Base-by-base conservation (phyloP, 441 rosid genomes). In the Jatropha multifida region DNA sequence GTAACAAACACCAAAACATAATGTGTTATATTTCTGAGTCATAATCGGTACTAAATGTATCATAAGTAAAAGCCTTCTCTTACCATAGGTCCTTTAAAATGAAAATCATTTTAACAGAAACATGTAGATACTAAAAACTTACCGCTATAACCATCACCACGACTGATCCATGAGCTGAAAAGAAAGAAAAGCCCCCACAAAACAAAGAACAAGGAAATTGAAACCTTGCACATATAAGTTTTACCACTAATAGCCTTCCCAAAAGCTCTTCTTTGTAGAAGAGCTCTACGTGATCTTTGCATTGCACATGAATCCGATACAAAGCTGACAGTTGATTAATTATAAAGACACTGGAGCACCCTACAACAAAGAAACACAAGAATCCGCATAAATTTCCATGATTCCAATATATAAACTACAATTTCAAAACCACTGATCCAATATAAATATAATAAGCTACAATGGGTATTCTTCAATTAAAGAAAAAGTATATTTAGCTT, bases 211-310 rank as follows among this genome's bases (percentile, higher is more conserved):
- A 94, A 79, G 60, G 97, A 92, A 82, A 94, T 52, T 2, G 98
- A 94, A 82, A 91, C 81, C 84, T 85, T 88, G 85, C 87, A 87
- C 72, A 88, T 71, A 23, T 79, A 78, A 75, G 67, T 86, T 77
- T 79, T 89, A 73, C 87, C 90, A 70, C 74, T 68, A 37, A 63
- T 65, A 72, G 67, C 75, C 80, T 78, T 85, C 74, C 81, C 90
- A 52, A 76, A 85, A 79, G 87, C 93, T 84, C 98, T 89, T 83
- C 92, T 86, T 48, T 72, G 78, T 62, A 86, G 94, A 93, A 91
- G 90, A 91, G 93, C 92, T 88, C 79, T 87, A 78, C 92, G 88
- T 76, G 97, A 91, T 83, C 93, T 93, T 90, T 88, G 97, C 99
- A 94, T 94, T 71, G 86, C 86, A 90, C 97, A 94, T 92, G 88